phyloP scores from a whole-genome alignment of 2,329 filamentous ascomycete genomes.

The Trichoderma endophyticum region DNA sequence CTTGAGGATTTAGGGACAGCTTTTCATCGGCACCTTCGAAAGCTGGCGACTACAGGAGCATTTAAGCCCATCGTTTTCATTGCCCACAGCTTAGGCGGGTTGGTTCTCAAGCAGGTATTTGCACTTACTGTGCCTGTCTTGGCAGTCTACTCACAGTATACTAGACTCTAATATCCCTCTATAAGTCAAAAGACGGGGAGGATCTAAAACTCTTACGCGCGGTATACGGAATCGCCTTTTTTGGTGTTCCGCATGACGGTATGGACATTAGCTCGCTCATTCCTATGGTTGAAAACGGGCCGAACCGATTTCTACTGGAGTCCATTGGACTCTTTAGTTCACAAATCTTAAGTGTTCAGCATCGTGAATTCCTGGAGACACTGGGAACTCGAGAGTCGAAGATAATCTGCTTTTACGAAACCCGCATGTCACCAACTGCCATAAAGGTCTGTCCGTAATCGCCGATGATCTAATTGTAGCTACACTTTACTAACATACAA shows the following conservation, averaged over 20 bases:
- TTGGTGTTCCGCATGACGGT: background rate
- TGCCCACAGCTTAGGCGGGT: background rate
- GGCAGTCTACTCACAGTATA: background rate
- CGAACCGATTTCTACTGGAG: background rate
- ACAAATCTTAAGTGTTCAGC: background rate
- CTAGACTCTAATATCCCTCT: background rate
- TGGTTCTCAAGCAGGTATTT: background rate
- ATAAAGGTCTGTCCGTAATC: background rate
- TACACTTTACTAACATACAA: background rate
- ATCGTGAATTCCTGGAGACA: background rate
- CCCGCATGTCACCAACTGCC: background rate
- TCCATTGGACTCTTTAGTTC: background rate
- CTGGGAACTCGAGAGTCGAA: background rate
- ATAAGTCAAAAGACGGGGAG: background rate
- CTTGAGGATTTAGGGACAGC: background rate
- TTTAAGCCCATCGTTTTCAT: background rate
- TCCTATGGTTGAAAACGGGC: background rate
- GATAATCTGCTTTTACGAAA: background rate
- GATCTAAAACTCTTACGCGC: background rate
- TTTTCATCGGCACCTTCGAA: background rate
- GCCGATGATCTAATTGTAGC: too few relatives aligned
- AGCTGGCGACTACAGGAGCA: background rate
- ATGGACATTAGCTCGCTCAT: background rate
- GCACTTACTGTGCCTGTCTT: too few relatives aligned
- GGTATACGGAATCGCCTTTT: background rate